phyloP scores from a whole-genome alignment of 768 basidiomycete species.

The Daedalea quercina region DNA sequence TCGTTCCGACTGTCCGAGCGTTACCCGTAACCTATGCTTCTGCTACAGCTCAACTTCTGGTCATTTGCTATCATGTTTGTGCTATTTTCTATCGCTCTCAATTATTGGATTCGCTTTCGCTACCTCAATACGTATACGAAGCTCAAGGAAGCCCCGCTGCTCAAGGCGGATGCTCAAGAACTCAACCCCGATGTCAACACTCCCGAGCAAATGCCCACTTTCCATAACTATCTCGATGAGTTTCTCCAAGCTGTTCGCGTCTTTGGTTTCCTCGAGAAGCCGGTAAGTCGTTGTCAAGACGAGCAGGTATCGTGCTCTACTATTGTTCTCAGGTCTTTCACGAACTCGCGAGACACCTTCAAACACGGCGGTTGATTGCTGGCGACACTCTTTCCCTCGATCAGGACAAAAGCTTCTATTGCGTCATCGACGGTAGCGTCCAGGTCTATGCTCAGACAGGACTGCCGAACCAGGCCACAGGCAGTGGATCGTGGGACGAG shows the following conservation, averaged over 20 bases:
- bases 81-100: constrained; percentile 57
- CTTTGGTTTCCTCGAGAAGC: constrained; percentile 97
- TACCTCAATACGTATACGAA: constrained; percentile 72
- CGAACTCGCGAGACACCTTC: constrained; percentile 91
- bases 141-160: constrained; percentile 74
- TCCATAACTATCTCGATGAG: constrained; percentile 96
- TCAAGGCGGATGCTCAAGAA: constrained; percentile 79
- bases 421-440: constrained; percentile 95
- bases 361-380: constrained; percentile 91
- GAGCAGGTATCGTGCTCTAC: not conserved
- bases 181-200: constrained; percentile 90
- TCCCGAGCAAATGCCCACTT: constrained; percentile 61
- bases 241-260: constrained; percentile 94
- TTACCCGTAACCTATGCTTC: not conserved
- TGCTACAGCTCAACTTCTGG: constrained; percentile 84
- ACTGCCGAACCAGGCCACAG: constrained; percentile 36
- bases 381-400: constrained; percentile 91
- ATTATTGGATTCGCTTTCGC: constrained; percentile 81
- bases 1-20: not conserved
- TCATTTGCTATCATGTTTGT: constrained; percentile 76
- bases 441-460: constrained; percentile 83
- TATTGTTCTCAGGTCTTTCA: constrained; percentile 70
- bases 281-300: constrained; percentile 43
- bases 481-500: constrained; percentile 62
- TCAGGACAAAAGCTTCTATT: constrained; percentile 93